Evolutionary conservation across 129 eudicot genomes (phyloP).

Genomic region (Ambrosia artemisiifolia): DNA sequence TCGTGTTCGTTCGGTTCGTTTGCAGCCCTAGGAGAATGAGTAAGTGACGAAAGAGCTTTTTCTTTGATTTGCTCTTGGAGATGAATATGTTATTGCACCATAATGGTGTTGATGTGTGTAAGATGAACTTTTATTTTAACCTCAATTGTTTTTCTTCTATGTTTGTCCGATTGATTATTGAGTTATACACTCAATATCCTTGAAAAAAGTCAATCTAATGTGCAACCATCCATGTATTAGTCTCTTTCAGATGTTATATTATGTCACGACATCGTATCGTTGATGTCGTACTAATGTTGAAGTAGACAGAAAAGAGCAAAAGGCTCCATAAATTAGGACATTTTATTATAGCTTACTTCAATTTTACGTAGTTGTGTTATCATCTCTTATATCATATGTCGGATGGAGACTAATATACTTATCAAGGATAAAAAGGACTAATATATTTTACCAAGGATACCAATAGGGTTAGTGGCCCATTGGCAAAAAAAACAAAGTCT

Average conservation of each 20-base stretch:
- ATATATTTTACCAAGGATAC: neutral
- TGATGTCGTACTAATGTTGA: neutral
- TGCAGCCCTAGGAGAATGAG: no score
- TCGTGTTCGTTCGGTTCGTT: no score
- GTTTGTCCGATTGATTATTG: no score
- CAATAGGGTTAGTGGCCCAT: no score
- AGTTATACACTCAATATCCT: neutral
- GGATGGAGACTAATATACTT: neutral
- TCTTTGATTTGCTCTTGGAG: neutral
- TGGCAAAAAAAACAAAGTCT: no score
- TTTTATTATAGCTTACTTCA: neutral
- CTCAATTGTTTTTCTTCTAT: no score
- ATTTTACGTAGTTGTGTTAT: neutral
- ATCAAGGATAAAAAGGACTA: neutral
- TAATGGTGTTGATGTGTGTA: neutral
- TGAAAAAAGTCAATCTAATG: neutral
- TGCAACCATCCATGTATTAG: no score
- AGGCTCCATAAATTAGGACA: neutral
- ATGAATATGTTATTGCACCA: neutral
- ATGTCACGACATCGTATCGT: no score
- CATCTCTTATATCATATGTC: neutral
- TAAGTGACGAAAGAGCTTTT: neutral
- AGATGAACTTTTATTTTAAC: neutral
- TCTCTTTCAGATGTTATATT: no score
- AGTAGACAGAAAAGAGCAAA: no score